Percentiles rank a stretch among this genome's conserved stretches.
Conservation (phyloP, 2,329 filamentous ascomycete genomes). For the Colletotrichum truncatum region DNA sequence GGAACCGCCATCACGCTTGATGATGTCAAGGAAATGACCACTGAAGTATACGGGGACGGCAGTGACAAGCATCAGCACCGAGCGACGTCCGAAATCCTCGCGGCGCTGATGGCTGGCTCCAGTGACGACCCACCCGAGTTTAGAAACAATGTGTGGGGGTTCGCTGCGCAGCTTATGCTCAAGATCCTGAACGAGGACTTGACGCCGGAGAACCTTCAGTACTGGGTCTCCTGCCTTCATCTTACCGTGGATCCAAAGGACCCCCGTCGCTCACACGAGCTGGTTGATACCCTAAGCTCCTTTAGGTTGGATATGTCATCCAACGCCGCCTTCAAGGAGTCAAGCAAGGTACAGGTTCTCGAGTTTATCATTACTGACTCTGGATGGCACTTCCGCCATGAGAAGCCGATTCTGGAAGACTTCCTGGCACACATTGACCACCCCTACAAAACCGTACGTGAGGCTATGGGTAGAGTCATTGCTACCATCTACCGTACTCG, state of each 20-base stretch:
- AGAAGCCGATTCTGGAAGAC: slow-evolving; percentile 87
- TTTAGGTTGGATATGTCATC: slow-evolving; percentile 95
- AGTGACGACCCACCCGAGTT: slow-evolving; percentile 79
- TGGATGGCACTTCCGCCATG: slow-evolving; percentile 95
- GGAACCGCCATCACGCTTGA: slow-evolving; percentile 82
- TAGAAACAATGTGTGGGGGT: slow-evolving; percentile 84
- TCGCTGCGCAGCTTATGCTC: slow-evolving; percentile 87
- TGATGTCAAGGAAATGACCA: slow-evolving; percentile 84
- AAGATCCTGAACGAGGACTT: slow-evolving; percentile 89
- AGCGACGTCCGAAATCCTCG: slow-evolving; percentile 92
- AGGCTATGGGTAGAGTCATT: slow-evolving; percentile 91
- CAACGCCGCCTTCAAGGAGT: slow-evolving; percentile 98
- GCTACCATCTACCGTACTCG: slow-evolving; percentile 89
- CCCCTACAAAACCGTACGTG: slow-evolving; percentile 96
- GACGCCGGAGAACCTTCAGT: slow-evolving; percentile 92
- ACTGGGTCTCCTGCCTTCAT: slow-evolving; percentile 95
- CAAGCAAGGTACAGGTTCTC: slow-evolving; percentile 91
- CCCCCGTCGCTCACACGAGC: slow-evolving; percentile 84
- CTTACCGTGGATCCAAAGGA: slow-evolving; percentile 90
- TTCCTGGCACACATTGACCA: slow-evolving; percentile 94
- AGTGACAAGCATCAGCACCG: slow-evolving; percentile 98
- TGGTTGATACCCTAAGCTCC: slow-evolving; percentile 82
- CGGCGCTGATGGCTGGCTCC: slow-evolving; percentile 82
- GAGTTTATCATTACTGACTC: slow-evolving; percentile 88
- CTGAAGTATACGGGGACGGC: slow-evolving; percentile 86